A percentile compares a stretch with the other conserved stretches of the same genome.
phyloP scores from a whole-genome alignment of 768 basidiomycete species.

The Steccherinum ochraceum region DNA sequence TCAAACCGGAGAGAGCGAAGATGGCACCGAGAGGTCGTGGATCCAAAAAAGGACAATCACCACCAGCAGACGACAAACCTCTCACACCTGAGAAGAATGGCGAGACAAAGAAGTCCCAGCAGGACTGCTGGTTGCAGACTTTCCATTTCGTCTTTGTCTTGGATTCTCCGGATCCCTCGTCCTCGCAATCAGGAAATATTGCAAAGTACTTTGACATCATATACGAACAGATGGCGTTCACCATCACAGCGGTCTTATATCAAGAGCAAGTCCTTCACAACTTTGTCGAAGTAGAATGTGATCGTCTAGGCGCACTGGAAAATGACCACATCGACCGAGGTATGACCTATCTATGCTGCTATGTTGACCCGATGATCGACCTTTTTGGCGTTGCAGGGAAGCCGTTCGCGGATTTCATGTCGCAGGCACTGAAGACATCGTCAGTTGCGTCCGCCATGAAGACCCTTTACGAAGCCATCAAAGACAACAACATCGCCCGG shows the following conservation, averaged over 20 bases:
- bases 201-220: conserved; percentile 79
- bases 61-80: conserved; percentile 19
- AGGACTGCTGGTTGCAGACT: conserved; percentile 51
- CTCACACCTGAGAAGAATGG: conserved; percentile 29
- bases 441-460: conserved; percentile 80
- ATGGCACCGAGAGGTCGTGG: conserved; percentile 49
- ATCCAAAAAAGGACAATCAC: conserved; percentile 35
- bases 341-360: conserved; percentile 24
- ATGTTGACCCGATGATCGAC: no score
- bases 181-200: conserved; percentile 71
- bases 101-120: conserved; percentile 3
- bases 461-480: conserved; percentile 71
- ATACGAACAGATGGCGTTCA: conserved; percentile 86
- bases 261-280: conserved; percentile 85
- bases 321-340: conserved; percentile 68
- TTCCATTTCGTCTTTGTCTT: conserved; percentile 87
- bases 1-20: conserved; percentile 57
- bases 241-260: conserved; percentile 85
- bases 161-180: conserved; percentile 87
- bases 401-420: conserved; percentile 48
- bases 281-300: conserved; percentile 82
- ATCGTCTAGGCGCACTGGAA: conserved; percentile 59
- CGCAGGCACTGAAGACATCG: conserved; percentile 55
- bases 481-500: conserved; percentile 68
- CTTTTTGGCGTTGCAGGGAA: conserved; percentile 39